Percentiles rank a stretch among this genome's conserved stretches.
Evolutionary conservation across 2,329 filamentous ascomycete species (phyloP).

Genomic region (Daldinia eschscholtzii): DNA sequence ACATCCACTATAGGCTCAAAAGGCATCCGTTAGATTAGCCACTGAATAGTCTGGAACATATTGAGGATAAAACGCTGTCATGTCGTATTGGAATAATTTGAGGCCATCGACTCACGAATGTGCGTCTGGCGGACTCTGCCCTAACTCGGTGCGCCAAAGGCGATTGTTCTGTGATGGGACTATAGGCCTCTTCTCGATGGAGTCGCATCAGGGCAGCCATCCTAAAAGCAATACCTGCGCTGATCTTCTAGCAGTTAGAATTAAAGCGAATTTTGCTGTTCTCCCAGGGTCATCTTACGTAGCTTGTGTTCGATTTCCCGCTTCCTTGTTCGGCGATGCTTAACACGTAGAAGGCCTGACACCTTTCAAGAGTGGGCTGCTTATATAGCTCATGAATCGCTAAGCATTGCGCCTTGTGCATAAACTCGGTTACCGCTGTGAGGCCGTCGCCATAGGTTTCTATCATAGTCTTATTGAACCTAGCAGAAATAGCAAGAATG

Average conservation of each 20-base stretch:
- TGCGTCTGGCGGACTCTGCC: slow-evolving; percentile 69
- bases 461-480: slow-evolving; percentile 64
- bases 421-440: slow-evolving; percentile 66
- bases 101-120: slow-evolving; percentile 59
- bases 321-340: slow-evolving; percentile 71
- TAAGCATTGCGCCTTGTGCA: slow-evolving; percentile 62
- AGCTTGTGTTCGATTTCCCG: slow-evolving; percentile 65
- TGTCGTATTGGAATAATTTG: slow-evolving; percentile 2
- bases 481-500: slow-evolving; percentile 68
- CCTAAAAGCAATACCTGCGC: slow-evolving; percentile 67
- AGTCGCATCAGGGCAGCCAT: slow-evolving; percentile 68
- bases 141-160: slow-evolving; percentile 61
- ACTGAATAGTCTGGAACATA: background rate
- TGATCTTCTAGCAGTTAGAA: slow-evolving; percentile 58
- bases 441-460: slow-evolving; percentile 64
- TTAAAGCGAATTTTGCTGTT: background rate
- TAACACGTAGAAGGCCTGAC: slow-evolving; percentile 70
- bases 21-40: slow-evolving; percentile 14
- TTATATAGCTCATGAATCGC: slow-evolving; percentile 65
- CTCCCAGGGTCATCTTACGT: slow-evolving; percentile 56
- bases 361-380: slow-evolving; percentile 66
- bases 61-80: background rate
- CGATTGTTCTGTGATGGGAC: slow-evolving; percentile 55
- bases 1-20: slow-evolving; percentile 64
- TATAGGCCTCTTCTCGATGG: slow-evolving; percentile 68